Percentiles rank a stretch among this genome's conserved stretches.
These are phyloP conservation scores for Cladosporium sp. DNA, from an alignment of 2,329 filamentous ascomycete species.

Conservation along the genomic window DNA sequence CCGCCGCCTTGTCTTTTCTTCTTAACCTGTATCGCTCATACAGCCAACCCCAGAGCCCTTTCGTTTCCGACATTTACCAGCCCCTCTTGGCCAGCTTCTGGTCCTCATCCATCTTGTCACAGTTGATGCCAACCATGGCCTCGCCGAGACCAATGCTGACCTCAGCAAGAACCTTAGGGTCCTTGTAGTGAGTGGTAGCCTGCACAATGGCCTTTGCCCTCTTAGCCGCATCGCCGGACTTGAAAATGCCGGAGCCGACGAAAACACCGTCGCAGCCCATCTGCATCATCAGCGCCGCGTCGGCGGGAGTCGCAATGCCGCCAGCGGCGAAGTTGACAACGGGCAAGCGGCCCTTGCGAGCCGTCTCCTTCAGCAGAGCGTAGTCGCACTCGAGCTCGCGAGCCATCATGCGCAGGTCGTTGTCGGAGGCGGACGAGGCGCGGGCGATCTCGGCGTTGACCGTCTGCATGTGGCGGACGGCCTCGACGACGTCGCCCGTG, in stretches of 20 bases:
- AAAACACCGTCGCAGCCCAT: slow-evolving; percentile 97
- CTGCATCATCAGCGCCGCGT: slow-evolving; percentile 99
- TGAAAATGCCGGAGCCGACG: slow-evolving; percentile 95
- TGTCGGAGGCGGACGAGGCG: slow-evolving; percentile 61
- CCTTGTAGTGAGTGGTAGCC: slow-evolving; percentile 84
- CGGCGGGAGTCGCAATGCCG: slow-evolving; percentile 97
- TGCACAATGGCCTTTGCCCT: slow-evolving; percentile 91
- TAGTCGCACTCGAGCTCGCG: slow-evolving; percentile 76
- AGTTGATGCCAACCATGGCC: slow-evolving; percentile 96
- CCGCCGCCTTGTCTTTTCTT: no score
- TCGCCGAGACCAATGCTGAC: slow-evolving; percentile 87
- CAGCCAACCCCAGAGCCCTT: no score
- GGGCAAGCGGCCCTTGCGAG: slow-evolving; percentile 78
- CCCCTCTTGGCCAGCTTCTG: slow-evolving; percentile 83
- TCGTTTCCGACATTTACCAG: slow-evolving; percentile 67
- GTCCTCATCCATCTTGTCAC: slow-evolving; percentile 66
- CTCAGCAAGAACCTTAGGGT: slow-evolving; percentile 79
- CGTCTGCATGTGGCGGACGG: slow-evolving; percentile 90
- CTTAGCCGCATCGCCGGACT: slow-evolving; percentile 85
- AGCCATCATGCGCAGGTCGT: slow-evolving; percentile 72
- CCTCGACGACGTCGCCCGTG: slow-evolving; percentile 94
- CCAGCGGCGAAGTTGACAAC: slow-evolving; percentile 98
- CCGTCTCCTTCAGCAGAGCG: slow-evolving; percentile 76
- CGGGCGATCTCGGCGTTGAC: slow-evolving; percentile 76
- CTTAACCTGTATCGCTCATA: background rate